Percentiles rank a stretch among this genome's conserved stretches.
Evolutionary conservation across 1,284 basidiomycete species (phyloP).

Genomic region (Ustilago esculenta): DNA sequence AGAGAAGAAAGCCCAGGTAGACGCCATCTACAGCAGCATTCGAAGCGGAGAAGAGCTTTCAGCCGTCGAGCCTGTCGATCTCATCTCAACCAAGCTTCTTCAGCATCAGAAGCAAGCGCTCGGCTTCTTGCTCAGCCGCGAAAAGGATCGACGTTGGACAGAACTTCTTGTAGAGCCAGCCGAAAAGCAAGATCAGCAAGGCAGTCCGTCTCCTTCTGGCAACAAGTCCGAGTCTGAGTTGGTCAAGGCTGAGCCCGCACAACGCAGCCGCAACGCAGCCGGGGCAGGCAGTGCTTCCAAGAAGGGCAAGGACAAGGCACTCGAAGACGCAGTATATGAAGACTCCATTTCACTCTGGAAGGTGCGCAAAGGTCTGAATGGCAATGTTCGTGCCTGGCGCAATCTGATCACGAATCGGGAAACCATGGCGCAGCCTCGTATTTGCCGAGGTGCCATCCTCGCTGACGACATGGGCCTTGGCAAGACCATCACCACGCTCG

Average conservation of each 20-base stretch:
- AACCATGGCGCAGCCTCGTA: conserved; percentile 72
- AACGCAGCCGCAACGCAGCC: background rate
- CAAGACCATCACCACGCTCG: conserved; percentile 91
- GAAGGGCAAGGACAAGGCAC: conserved; percentile 6
- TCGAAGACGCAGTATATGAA: conserved; percentile 16
- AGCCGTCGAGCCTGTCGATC: conserved; percentile 80
- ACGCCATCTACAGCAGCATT: conserved; percentile 89
- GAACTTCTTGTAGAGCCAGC: conserved; percentile 40
- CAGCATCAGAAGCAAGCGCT: conserved; percentile 98
- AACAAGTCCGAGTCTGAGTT: background rate
- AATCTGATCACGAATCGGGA: conserved; percentile 88
- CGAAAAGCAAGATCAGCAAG: background rate
- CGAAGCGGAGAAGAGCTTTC: conserved; percentile 84
- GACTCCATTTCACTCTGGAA: conserved; percentile 82
- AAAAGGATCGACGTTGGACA: conserved; percentile 68
- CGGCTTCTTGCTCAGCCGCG: conserved; percentile 93
- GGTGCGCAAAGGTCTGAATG: conserved; percentile 71
- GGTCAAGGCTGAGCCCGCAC: conserved; percentile 8
- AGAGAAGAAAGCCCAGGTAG: conserved; percentile 90
- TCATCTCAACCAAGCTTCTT: conserved; percentile 88
- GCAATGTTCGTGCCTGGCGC: conserved; percentile 71
- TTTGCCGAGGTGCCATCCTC: conserved; percentile 89
- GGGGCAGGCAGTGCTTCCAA: background rate
- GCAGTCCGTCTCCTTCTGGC: background rate
- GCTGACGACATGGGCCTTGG: conserved; percentile 84